Evolutionary conservation across 169 alveolate species (phyloP), one percentile per base, ranked within the genome.

Genomic region (Eimeria tenella): DNA sequence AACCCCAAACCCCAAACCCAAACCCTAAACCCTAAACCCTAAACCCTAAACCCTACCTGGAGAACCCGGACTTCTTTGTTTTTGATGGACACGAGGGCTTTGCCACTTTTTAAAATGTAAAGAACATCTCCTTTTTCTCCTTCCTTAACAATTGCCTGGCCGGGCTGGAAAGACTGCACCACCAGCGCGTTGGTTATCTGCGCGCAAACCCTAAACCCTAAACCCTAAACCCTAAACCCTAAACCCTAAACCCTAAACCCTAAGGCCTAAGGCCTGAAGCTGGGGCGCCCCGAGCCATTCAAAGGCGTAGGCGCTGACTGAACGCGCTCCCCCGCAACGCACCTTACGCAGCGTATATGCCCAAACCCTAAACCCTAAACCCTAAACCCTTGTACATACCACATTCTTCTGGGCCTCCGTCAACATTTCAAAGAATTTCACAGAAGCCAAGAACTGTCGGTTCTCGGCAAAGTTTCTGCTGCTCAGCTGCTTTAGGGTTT

Each of bases 41-140:
- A 71, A 71, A 71, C 82, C 82, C 82, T 71, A 71, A 19, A 71
- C 82, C 50, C 82, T 86, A n/a, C 83, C 31, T 94, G 55, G 42
- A 97, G 96, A n/a, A 96, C 90, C 49, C 98, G 94, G 50, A 98
- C 96, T 94, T 96, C 97, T 77, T 96, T 95, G 63, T 95, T 97
- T 53, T 97, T 95, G 74, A 98, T 97, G 87, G 90, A 96, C 23
- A 98, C 98, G 49, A 96, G 97, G 53, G 98, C 99, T 49, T 87
- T 95, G 49, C 99, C 99, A 86, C 97, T 97, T 87, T 98, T 98
- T 50, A 98, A 83, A 74, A 98, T 98, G 94, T 96, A 98, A 52
- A 98, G 95, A 73, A 97, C 97, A 93, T 98, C 99, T 0, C 99
- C 99, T 50, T 92, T 95, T 71, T 98, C 99, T 15, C 99, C 99